phyloP scores from a whole-genome alignment of 352 stramenopile species.

The Phytophthora pseudosyringae region DNA sequence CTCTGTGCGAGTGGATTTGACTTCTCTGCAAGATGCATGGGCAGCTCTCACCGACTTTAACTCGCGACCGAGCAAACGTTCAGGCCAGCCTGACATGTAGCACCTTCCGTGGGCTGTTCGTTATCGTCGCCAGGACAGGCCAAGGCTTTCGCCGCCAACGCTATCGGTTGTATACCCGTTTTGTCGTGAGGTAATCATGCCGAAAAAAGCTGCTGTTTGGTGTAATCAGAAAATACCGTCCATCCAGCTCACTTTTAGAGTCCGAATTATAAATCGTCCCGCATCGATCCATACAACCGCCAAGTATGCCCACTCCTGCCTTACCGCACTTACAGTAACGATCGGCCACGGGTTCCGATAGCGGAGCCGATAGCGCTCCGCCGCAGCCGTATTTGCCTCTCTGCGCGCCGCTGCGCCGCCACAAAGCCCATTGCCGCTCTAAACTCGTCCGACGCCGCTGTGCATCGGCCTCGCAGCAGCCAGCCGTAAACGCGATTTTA shows the following conservation, averaged over 20 bases:
- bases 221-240: constrained; percentile 14
- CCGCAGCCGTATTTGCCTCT: neutral
- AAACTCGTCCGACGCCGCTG: neutral
- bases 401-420: neutral
- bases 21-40: neutral
- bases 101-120: neutral
- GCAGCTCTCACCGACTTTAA: constrained; percentile 9
- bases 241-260: neutral
- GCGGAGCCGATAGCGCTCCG: too few relatives aligned
- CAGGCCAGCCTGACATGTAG: neutral
- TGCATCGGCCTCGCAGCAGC: neutral
- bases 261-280: constrained; percentile 1
- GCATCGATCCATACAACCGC: constrained; percentile 12
- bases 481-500: constrained; percentile 9
- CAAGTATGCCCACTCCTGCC: constrained; percentile 5
- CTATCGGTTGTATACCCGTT: constrained; percentile 2
- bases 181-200: constrained; percentile 14
- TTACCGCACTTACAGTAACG: constrained; percentile 18
- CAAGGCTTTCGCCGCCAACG: neutral
- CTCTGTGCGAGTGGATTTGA: neutral
- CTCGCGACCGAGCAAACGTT: constrained; percentile 2
- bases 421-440: neutral
- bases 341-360: neutral
- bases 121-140: constrained; percentile 10
- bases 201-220: neutral